phyloP scores from a whole-genome alignment of 2,329 filamentous ascomycete species.

The Zopfia rhizophila region DNA sequence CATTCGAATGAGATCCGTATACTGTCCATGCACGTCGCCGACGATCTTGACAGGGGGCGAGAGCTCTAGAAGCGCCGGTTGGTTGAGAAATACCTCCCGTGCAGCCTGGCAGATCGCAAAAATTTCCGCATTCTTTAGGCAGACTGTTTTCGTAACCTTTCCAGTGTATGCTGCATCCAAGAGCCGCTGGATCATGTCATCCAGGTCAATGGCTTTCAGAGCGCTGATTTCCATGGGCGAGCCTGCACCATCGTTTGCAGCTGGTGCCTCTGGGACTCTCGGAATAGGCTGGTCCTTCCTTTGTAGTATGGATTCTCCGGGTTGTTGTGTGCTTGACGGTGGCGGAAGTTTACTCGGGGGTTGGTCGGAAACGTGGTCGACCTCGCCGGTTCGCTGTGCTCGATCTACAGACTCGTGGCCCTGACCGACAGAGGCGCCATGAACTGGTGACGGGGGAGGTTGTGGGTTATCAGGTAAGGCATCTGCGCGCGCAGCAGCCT shows the following conservation, averaged over 20 bases:
- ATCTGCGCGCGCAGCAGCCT: constrained; percentile 46
- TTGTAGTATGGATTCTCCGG: constrained; percentile 89
- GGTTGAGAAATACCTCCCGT: constrained; percentile 87
- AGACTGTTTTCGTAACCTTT: constrained; percentile 97
- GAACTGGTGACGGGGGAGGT: constrained; percentile 85
- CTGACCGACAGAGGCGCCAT: constrained; percentile 76
- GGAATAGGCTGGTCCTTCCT: constrained; percentile 78
- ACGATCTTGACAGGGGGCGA: constrained; percentile 98
- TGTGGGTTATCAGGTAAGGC: constrained; percentile 47
- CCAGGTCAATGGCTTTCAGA: constrained; percentile 90
- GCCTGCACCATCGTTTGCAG: constrained; percentile 59
- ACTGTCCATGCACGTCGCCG: constrained; percentile 95
- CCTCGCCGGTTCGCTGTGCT: constrained; percentile 87
- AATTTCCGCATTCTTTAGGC: constrained; percentile 97
- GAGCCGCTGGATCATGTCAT: constrained; percentile 95
- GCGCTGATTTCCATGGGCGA: constrained; percentile 85
- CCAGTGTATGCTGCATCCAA: constrained; percentile 94
- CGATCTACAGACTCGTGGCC: constrained; percentile 82
- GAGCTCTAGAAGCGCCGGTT: constrained; percentile 91
- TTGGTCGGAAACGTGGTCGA: constrained; percentile 92
- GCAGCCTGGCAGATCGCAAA: constrained; percentile 90
- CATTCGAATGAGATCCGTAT: constrained; percentile 93
- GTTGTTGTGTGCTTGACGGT: constrained; percentile 70
- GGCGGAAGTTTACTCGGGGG: constrained; percentile 74
- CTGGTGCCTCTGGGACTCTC: constrained; percentile 64